These are phyloP conservation scores for Populus trichocarpa DNA, from an alignment of 441 rosid genomes.

Conservation along the genomic window DNA sequence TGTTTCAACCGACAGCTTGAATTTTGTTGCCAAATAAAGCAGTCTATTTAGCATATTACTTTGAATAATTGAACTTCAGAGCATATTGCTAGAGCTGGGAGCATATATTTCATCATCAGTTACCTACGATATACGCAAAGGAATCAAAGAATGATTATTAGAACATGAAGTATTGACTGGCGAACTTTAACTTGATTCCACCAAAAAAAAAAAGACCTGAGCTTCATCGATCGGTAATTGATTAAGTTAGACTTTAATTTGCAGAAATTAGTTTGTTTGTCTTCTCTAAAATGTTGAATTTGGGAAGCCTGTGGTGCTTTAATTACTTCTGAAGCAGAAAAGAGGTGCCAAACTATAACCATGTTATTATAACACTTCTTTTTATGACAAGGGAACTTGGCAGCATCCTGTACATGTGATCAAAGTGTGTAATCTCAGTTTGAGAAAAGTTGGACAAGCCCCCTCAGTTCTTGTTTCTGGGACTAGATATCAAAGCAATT, in stretches of 20 bases:
- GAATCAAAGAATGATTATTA: neutral
- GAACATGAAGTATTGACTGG: neutral
- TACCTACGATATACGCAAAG: conserved; percentile 1
- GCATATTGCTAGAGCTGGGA: neutral
- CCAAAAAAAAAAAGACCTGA: neutral
- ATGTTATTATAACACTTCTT: neutral
- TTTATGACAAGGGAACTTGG: neutral
- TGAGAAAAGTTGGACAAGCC: neutral
- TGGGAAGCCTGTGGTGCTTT: neutral
- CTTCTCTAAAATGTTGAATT: neutral
- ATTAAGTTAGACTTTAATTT: neutral
- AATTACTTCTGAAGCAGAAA: neutral
- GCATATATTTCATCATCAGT: neutral
- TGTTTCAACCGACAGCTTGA: conserved; percentile 17
- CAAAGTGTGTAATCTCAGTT: neutral
- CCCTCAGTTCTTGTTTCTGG: neutral
- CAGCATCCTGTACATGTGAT: neutral
- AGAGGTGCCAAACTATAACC: neutral
- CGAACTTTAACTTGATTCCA: neutral
- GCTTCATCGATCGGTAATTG: neutral
- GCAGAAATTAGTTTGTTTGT: neutral
- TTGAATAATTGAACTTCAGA: neutral
- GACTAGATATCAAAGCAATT: neutral
- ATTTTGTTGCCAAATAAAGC: conserved; percentile 6
- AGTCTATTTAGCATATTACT: conserved; percentile 9